Percentiles rank a stretch among this genome's conserved stretches.
phyloP scores from a whole-genome alignment of 208 protist species.

The Acanthamoeba royreba region DNA sequence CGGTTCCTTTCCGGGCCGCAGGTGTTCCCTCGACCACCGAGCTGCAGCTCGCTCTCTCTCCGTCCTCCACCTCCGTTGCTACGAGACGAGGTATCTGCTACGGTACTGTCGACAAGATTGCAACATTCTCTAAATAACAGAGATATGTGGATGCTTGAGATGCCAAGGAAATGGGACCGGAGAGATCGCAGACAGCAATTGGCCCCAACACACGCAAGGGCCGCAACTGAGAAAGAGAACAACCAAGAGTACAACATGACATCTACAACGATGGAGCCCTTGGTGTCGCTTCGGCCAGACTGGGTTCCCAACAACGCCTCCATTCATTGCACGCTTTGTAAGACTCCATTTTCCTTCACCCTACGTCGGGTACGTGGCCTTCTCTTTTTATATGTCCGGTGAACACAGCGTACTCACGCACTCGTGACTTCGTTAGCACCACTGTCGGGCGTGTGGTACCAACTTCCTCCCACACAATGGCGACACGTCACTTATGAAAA shows the following conservation, averaged over 20 bases:
- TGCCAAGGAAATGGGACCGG: no score
- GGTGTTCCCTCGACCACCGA: no score
- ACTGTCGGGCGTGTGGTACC: neutral
- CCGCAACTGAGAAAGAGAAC: neutral
- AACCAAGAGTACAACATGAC: neutral
- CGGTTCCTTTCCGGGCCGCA: no score
- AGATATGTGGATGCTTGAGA: no score
- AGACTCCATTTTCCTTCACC: neutral
- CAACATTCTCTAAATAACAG: no score
- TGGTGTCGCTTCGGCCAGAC: neutral
- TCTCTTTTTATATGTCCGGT: neutral
- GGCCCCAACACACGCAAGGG: no score
- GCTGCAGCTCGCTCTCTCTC: no score
- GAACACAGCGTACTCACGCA: neutral
- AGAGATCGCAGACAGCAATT: no score
- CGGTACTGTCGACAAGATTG: no score
- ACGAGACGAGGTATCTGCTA: no score
- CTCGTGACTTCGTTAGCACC: neutral
- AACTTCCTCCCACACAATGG: neutral
- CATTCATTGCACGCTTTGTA: neutral
- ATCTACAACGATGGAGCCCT: neutral
- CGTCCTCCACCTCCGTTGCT: no score
- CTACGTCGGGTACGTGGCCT: neutral
- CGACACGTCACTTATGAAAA: neutral
- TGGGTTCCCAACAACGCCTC: conserved; percentile 13